Percentiles rank a stretch among this genome's conserved stretches.
These are phyloP conservation scores for Yamadazyma sp. DNA, from an alignment of 1,139 yeast genomes.

Conservation along the genomic window DNA sequence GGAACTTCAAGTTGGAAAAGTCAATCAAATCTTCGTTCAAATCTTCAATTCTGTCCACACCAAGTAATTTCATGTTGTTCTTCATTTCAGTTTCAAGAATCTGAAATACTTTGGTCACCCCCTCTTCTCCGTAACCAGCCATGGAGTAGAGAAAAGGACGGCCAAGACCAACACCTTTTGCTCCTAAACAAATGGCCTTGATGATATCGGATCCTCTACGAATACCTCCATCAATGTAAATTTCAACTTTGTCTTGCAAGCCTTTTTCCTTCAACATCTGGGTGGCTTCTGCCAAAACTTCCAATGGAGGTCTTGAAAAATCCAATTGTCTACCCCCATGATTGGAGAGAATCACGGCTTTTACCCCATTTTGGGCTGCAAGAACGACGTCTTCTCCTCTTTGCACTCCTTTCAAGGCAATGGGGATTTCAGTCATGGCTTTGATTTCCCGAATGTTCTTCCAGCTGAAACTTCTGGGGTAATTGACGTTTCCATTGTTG, in stretches of 20 bases:
- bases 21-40: slow-evolving; percentile 24
- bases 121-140: slow-evolving; percentile 51
- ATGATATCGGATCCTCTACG: slow-evolving; percentile 53
- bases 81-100: slow-evolving; percentile 46
- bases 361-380: slow-evolving; percentile 44
- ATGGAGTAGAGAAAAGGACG: slow-evolving; percentile 48
- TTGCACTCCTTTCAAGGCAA: slow-evolving; percentile 52
- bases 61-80: slow-evolving; percentile 49
- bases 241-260: slow-evolving; percentile 36
- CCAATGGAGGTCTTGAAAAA: slow-evolving; percentile 46
- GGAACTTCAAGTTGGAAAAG: slow-evolving; percentile 8
- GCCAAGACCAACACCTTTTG: slow-evolving; percentile 55
- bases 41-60: slow-evolving; percentile 35
- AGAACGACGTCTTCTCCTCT: slow-evolving; percentile 50
- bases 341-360: slow-evolving; percentile 52
- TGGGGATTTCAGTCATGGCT: slow-evolving; percentile 24
- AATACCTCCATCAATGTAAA: slow-evolving; percentile 54
- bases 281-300: slow-evolving; percentile 48
- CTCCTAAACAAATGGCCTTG: slow-evolving; percentile 55
- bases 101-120: slow-evolving; percentile 43
- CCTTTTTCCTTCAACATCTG: slow-evolving; percentile 33
- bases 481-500: slow-evolving; percentile 11
- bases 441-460: slow-evolving; percentile 19
- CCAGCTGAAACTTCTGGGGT: slow-evolving; percentile 17
- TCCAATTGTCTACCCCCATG: slow-evolving; percentile 60